A percentile compares a stretch with the other conserved stretches of the same genome.
Conservation (phyloP, 2,329 filamentous ascomycete genomes). For the Penicillium sumatraense region DNA sequence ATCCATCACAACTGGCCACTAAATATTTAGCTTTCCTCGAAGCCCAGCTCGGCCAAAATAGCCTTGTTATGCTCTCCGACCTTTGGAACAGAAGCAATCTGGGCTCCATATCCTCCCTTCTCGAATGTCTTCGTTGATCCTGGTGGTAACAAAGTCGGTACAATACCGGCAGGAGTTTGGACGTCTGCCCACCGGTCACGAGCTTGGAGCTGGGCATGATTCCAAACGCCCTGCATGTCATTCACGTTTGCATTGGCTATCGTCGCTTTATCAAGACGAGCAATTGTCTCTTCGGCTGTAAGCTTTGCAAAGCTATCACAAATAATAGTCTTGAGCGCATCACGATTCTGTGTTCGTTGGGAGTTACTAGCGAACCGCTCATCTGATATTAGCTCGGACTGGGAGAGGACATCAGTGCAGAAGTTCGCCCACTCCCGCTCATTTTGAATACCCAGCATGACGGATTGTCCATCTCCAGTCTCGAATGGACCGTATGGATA, state of each 20-base stretch:
- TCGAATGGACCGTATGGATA: conserved; percentile 63
- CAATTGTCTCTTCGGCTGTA: conserved; percentile 47
- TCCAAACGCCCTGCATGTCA: conserved; percentile 60
- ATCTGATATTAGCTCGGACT: conserved; percentile 50
- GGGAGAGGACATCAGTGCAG: conserved; percentile 52
- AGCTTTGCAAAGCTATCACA: conserved; percentile 45
- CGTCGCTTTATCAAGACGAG: conserved; percentile 51
- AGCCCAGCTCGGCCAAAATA: conserved; percentile 52
- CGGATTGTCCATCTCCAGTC: conserved; percentile 52
- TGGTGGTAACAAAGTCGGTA: conserved; percentile 57
- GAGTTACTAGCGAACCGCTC: conserved; percentile 55
- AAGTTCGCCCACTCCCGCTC: conserved; percentile 61
- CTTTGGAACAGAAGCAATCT: conserved; percentile 47
- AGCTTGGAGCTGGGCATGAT: conserved; percentile 58
- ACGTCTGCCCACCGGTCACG: conserved; percentile 58
- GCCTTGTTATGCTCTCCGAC: conserved; percentile 57
- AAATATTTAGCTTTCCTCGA: background rate
- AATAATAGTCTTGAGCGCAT: conserved; percentile 53
- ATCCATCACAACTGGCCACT: too few relatives aligned
- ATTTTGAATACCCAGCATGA: conserved; percentile 64
- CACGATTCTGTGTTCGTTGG: conserved; percentile 52
- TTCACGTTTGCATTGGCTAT: conserved; percentile 63
- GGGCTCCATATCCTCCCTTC: conserved; percentile 19
- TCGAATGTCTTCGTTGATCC: conserved; percentile 42
- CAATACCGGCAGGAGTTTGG: conserved; percentile 50